Evolutionary conservation across 257 asterid species (phyloP), one percentile per base, ranked within the genome.

Genomic region (Ehretia macrophylla): DNA sequence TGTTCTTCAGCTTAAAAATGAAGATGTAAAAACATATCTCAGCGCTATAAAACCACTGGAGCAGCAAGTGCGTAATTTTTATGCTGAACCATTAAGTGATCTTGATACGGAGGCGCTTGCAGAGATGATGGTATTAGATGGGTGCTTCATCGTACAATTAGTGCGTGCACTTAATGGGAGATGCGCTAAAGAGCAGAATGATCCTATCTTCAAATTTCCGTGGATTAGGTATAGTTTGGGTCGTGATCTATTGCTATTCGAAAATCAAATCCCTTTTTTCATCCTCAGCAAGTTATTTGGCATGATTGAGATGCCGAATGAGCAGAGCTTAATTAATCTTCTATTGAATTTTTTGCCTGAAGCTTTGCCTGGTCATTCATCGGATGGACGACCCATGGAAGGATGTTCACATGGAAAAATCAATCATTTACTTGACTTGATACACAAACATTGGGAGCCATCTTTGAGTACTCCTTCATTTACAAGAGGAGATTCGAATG

Each of bases 231-330:
- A 18, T 1, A 47, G 51, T 48, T 22, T 60, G 55, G 20, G 21
- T 1, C 51, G 51, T 4, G 65, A 60, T 60, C 54, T 60, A 32
- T 9, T 60, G 17, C 17, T 46, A 40, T 38, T 60, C 22, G 65
- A 60, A 60, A 60, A 60, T 60, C 65, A 60, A 51, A 51, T 60
- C 17, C 65, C 65, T 5, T 60, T 45, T 13, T 18, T 10, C 0
- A 51, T 59, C 38, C 22, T 59, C 39, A 8, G 22, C 20, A 16
- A 42, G 32, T 45, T 59, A 13, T 44, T 59, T 32, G 55, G 22
- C 39, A 37, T 59, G 13, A 59, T 32, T 52, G 38, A 10, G 23
- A 42, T 10, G 3, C 5, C 3, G 16, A 10, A 42, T 42, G 16
- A 42, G 12, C 12, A 19, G 39, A 32, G 21, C 17, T 2, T 56